A percentile compares a stretch with the other conserved stretches of the same genome.
Conservation (phyloP, 2,329 filamentous ascomycete genomes). For the Cladorrhinum sp. region DNA sequence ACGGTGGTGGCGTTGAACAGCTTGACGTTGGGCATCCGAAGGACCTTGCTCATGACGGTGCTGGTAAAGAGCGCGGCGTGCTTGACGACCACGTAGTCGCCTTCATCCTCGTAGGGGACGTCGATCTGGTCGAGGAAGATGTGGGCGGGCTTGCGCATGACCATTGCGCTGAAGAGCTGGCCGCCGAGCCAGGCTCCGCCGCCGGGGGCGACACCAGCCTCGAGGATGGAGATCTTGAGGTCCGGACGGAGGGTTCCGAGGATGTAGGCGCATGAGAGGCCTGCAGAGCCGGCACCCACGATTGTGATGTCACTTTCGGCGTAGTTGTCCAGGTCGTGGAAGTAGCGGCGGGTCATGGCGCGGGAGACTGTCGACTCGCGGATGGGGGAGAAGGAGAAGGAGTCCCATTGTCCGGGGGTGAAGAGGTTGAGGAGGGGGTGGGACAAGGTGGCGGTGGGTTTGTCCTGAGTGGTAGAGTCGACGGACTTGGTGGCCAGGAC, state of each 20-base stretch:
- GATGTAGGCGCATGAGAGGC: slow-evolving; percentile 79
- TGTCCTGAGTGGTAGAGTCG: slow-evolving; percentile 36
- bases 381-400: slow-evolving; percentile 80
- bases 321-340: slow-evolving; percentile 81
- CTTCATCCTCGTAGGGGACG: slow-evolving; percentile 84
- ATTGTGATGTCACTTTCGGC: slow-evolving; percentile 94
- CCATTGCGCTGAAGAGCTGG: slow-evolving; percentile 92
- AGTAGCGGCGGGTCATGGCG: slow-evolving; percentile 93
- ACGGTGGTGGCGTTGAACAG: slow-evolving; percentile 93
- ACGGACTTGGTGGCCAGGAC: slow-evolving; percentile 48
- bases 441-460: slow-evolving; percentile 38
- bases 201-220: slow-evolving; percentile 81
- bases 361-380: slow-evolving; percentile 89
- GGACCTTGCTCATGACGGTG: slow-evolving; percentile 78
- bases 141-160: slow-evolving; percentile 90
- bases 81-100: slow-evolving; percentile 87
- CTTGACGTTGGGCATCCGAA: slow-evolving; percentile 87
- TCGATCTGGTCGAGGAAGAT: slow-evolving; percentile 77
- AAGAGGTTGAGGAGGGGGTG: slow-evolving; percentile 63
- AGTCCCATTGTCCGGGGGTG: slow-evolving; percentile 65
- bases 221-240: slow-evolving; percentile 86
- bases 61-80: slow-evolving; percentile 90
- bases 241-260: slow-evolving; percentile 81
- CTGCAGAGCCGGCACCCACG: slow-evolving; percentile 84
- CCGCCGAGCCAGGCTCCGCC: slow-evolving; percentile 91